Percentiles rank a stretch among this genome's conserved stretches.
Evolutionary conservation across 257 asterid species (phyloP).

Genomic region (Thymus mandschuricus): DNA sequence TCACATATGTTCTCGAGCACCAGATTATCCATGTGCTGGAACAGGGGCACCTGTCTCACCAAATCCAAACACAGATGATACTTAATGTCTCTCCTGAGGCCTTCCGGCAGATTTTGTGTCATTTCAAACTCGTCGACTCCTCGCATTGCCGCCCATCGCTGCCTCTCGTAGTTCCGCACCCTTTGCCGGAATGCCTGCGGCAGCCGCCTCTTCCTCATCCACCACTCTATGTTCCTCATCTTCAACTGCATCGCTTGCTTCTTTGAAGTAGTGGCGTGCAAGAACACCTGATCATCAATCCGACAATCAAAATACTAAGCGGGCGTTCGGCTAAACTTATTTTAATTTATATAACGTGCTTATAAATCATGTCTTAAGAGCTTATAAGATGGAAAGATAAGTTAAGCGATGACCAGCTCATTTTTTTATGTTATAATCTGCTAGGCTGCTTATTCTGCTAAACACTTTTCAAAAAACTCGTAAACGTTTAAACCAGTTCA

Average conservation of each 20-base stretch:
- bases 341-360: too few relatives aligned
- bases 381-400: too few relatives aligned
- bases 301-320: too few relatives aligned
- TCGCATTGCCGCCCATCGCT: constrained; percentile 96
- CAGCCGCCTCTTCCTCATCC: constrained; percentile 89
- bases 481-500: too few relatives aligned
- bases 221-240: constrained; percentile 97
- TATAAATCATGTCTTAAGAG: too few relatives aligned
- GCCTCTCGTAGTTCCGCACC: constrained; percentile 86
- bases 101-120: constrained; percentile 88
- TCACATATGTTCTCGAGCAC: constrained; percentile 95
- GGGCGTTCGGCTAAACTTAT: too few relatives aligned
- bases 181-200: constrained; percentile 69
- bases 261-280: constrained; percentile 97
- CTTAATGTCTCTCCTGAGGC: constrained; percentile 88
- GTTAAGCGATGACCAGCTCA: too few relatives aligned
- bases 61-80: constrained; percentile 92
- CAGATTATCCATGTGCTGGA: constrained; percentile 94
- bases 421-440: too few relatives aligned
- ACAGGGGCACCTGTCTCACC: constrained; percentile 94
- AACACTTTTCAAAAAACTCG: too few relatives aligned
- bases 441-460: too few relatives aligned
- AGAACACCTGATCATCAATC: constrained; percentile 57
- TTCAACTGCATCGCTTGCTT: constrained; percentile 96
- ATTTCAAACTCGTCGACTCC: constrained; percentile 94